These are phyloP conservation scores for Kluyveromyces lactis DNA, from an alignment of 805 yeast species.

Conservation along the genomic window DNA sequence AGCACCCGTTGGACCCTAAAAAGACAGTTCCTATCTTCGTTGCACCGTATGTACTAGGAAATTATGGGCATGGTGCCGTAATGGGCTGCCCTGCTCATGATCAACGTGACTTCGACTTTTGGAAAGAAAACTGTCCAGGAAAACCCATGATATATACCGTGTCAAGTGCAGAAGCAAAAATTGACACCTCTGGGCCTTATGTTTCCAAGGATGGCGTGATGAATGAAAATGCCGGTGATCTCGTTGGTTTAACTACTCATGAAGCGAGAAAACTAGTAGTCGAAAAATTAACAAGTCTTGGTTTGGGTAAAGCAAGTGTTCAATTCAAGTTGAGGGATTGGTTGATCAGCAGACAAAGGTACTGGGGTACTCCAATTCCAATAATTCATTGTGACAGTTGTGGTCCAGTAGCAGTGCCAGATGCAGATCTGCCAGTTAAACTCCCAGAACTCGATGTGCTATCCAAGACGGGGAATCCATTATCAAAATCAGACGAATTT, in stretches of 20 bases:
- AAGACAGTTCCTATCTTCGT: slow-evolving; percentile 62
- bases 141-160: slow-evolving; percentile 37
- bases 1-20: slow-evolving; percentile 48
- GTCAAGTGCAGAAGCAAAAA: slow-evolving; percentile 29
- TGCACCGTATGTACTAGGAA: slow-evolving; percentile 82
- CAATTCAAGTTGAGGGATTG: slow-evolving; percentile 79
- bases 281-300: slow-evolving; percentile 30
- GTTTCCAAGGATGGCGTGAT: slow-evolving; percentile 38
- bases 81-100: slow-evolving; percentile 99
- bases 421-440: slow-evolving; percentile 69
- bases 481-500: slow-evolving; percentile 59
- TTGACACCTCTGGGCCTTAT: slow-evolving; percentile 26
- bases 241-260: slow-evolving; percentile 39
- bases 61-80: slow-evolving; percentile 75
- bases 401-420: slow-evolving; percentile 92
- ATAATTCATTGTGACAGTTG: slow-evolving; percentile 79
- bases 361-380: slow-evolving; percentile 99
- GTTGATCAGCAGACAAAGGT: slow-evolving; percentile 90
- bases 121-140: slow-evolving; percentile 54
- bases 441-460: slow-evolving; percentile 54
- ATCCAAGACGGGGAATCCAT: slow-evolving; percentile 54
- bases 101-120: slow-evolving; percentile 71
- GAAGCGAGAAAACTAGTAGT: slow-evolving; percentile 48
- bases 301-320: slow-evolving; percentile 39
- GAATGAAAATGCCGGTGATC: slow-evolving; percentile 39